Evolutionary conservation across 805 yeast genomes (phyloP).

Genomic region (Candida pseudofarinosa): DNA sequence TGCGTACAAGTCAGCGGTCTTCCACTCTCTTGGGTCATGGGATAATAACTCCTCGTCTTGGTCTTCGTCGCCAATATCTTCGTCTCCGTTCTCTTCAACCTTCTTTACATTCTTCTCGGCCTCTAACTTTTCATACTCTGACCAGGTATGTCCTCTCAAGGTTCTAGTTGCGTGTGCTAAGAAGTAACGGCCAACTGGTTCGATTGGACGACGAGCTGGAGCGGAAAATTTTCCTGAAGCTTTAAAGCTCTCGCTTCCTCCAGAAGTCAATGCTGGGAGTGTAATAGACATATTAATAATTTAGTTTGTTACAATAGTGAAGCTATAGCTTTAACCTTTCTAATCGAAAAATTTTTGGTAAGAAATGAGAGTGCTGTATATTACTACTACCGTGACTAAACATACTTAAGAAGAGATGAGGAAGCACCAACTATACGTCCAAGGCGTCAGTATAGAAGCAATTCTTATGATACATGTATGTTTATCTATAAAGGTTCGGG

Average conservation of each 20-base stretch:
- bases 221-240: conserved; percentile 49
- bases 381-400: conserved; percentile 3
- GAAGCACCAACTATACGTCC: neutral
- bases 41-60: conserved; percentile 64
- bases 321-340: neutral
- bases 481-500: too few species aligned
- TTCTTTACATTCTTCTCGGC: conserved; percentile 80
- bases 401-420: neutral
- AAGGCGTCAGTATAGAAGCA: neutral
- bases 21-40: conserved; percentile 98
- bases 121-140: conserved; percentile 91
- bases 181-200: conserved; percentile 95
- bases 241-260: conserved; percentile 46
- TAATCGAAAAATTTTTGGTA: conserved; percentile 10
- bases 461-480: too few species aligned
- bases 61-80: conserved; percentile 72
- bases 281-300: conserved; percentile 30
- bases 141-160: conserved; percentile 96
- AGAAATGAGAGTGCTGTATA: conserved; percentile 6
- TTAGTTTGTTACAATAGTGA: neutral
- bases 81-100: conserved; percentile 60
- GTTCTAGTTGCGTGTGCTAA: conserved; percentile 96
- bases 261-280: conserved; percentile 49
- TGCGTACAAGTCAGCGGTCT: conserved; percentile 90
- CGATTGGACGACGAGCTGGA: conserved; percentile 75